These are phyloP conservation scores for Coemansia sp. DNA, from an alignment of 192 early-diverging fungal species.

Conservation along the genomic window DNA sequence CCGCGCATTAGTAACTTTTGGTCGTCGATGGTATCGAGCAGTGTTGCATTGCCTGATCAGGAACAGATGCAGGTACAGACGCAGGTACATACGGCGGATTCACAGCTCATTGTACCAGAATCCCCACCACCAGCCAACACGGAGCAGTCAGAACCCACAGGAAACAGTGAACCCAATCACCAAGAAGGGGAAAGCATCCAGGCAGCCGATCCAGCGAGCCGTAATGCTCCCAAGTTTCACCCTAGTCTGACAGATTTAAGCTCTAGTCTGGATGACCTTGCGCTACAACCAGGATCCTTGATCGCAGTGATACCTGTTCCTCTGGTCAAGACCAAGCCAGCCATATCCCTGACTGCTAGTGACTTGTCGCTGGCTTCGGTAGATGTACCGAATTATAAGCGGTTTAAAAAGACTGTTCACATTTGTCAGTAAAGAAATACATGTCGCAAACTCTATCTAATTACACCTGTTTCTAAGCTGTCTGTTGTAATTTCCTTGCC, in stretches of 20 bases:
- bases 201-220: too few species aligned
- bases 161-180: too few species aligned
- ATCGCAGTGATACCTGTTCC: not conserved
- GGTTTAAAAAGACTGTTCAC: constrained; percentile 40
- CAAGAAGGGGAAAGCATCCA: too few species aligned
- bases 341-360: not conserved
- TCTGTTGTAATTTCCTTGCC: constrained; percentile 9
- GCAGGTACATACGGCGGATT: too few species aligned
- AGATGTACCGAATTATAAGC: constrained; percentile 34
- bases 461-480: constrained; percentile 10
- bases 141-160: too few species aligned
- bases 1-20: constrained; percentile 11
- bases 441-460: constrained; percentile 9
- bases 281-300: not conserved
- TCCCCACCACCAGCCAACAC: too few species aligned
- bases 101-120: not conserved
- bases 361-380: not conserved
- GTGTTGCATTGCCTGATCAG: not conserved
- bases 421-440: constrained; percentile 10
- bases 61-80: too few species aligned
- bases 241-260: not conserved
- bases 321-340: not conserved
- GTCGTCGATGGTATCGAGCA: constrained; percentile 6
- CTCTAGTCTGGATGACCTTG: not conserved
- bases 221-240: too few species aligned